A percentile compares a stretch with the other conserved stretches of the same genome.
Evolutionary conservation across 352 stramenopile genomes (phyloP).

Genomic region (Globisporangium alternatum): DNA sequence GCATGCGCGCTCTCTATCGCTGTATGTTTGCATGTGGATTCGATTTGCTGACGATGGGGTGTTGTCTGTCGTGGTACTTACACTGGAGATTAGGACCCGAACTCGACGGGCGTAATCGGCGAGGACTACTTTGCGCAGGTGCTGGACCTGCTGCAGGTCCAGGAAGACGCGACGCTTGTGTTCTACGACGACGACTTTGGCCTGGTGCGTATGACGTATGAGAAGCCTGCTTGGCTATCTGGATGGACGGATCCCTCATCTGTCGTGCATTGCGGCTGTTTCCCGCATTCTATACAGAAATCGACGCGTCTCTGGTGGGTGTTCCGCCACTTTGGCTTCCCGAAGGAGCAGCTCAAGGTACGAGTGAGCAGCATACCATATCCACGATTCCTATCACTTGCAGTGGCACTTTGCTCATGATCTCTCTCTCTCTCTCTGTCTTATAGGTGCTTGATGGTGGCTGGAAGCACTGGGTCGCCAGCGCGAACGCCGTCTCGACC

Average conservation of each 20-base stretch:
- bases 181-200: constrained; percentile 80
- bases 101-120: constrained; percentile 43
- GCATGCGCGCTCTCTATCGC: not conserved
- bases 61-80: not conserved
- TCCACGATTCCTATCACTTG: too few relatives aligned
- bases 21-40: not conserved
- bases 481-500: constrained; percentile 44
- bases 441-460: constrained; percentile 67
- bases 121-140: constrained; percentile 39
- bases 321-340: constrained; percentile 72
- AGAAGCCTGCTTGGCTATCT: not conserved
- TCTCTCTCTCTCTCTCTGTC: not conserved
- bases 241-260: not conserved
- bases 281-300: constrained; percentile 26
- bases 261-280: not conserved
- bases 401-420: too few relatives aligned
- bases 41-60: not conserved
- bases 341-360: constrained; percentile 71
- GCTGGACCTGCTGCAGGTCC: constrained; percentile 40
- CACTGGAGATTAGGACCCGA: constrained; percentile 29
- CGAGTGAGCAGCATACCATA: too few relatives aligned
- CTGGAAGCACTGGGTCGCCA: constrained; percentile 59
- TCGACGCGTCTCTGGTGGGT: constrained; percentile 79
- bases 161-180: constrained; percentile 53
- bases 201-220: constrained; percentile 29